These are phyloP conservation scores for Aureobasidium sp. DNA, from an alignment of 2,329 filamentous ascomycete genomes.

Conservation along the genomic window DNA sequence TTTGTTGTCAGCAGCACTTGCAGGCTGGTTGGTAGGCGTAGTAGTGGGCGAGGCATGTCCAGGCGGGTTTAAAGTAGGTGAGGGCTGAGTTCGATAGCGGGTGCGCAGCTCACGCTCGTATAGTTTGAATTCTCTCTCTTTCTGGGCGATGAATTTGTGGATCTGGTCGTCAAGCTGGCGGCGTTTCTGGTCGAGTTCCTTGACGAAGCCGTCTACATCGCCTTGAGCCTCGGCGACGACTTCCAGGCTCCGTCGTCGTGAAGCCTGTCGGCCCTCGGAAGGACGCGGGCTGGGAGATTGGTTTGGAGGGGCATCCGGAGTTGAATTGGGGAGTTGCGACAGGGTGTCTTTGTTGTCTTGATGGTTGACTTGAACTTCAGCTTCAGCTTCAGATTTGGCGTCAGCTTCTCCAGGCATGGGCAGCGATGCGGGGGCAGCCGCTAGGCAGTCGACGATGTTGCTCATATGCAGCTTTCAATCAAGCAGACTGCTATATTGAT, in stretches of 20 bases:
- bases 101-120: conserved; percentile 28
- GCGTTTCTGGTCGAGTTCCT: conserved; percentile 30
- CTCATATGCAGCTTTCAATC: not conserved
- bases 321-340: conserved; percentile 1
- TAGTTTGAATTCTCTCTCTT: conserved; percentile 32
- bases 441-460: conserved; percentile 12
- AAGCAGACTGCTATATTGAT: not conserved
- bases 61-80: not conserved
- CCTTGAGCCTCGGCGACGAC: conserved; percentile 18
- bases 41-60: not conserved
- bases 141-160: conserved; percentile 32
- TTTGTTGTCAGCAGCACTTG: not conserved
- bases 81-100: conserved; percentile 13
- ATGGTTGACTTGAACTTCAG: not conserved
- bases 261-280: conserved; percentile 15
- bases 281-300: conserved; percentile 1
- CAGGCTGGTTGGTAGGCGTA: not conserved
- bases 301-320: not conserved
- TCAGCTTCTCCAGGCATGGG: conserved; percentile 3
- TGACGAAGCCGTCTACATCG: conserved; percentile 20
- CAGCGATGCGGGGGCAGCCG: conserved; percentile 6
- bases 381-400: not conserved
- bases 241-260: conserved; percentile 17
- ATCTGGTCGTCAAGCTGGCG: conserved; percentile 32
- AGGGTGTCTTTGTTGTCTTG: not conserved